Conservation (phyloP, 139 green algal species). For the Chlorella sp. region DNA sequence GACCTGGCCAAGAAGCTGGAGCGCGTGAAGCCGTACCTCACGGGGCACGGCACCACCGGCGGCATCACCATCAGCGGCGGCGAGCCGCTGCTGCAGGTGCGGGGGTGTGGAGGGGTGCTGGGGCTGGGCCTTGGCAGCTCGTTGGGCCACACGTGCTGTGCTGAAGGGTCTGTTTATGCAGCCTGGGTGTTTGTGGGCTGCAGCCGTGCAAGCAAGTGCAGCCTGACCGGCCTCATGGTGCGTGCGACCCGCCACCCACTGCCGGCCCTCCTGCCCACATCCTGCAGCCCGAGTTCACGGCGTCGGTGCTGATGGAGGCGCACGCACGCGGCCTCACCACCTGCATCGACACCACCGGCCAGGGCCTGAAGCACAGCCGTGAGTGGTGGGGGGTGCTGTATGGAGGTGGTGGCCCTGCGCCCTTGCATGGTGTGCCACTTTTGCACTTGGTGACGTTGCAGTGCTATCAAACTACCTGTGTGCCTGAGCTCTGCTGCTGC, state of each 20-base stretch:
- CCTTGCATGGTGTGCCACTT: too few species aligned
- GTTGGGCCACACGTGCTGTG: background rate
- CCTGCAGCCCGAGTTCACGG: constrained; percentile 56
- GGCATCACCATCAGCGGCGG: constrained; percentile 70
- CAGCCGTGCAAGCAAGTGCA: background rate
- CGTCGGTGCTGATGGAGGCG: constrained; percentile 49
- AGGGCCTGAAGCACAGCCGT: constrained; percentile 59
- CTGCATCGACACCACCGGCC: constrained; percentile 69
- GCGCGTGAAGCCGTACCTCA: constrained; percentile 43
- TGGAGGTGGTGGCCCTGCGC: too few species aligned
- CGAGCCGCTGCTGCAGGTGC: constrained; percentile 62
- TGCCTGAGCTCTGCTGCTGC: too few species aligned
- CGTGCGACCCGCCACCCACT: too few species aligned
- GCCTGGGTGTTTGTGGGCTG: background rate
- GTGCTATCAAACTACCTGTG: too few species aligned
- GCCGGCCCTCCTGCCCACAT: background rate
- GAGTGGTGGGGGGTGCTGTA: too few species aligned
- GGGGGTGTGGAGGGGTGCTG: background rate
- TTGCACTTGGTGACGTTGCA: too few species aligned
- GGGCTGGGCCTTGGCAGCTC: background rate
- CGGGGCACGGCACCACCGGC: constrained; percentile 45
- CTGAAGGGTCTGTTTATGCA: background rate
- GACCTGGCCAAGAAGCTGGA: constrained; percentile 29
- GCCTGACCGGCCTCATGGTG: too few species aligned
- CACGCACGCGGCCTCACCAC: constrained; percentile 69